Evolutionary conservation across 2,329 filamentous ascomycete genomes (phyloP).

Genomic region (Curvularia lunata): DNA sequence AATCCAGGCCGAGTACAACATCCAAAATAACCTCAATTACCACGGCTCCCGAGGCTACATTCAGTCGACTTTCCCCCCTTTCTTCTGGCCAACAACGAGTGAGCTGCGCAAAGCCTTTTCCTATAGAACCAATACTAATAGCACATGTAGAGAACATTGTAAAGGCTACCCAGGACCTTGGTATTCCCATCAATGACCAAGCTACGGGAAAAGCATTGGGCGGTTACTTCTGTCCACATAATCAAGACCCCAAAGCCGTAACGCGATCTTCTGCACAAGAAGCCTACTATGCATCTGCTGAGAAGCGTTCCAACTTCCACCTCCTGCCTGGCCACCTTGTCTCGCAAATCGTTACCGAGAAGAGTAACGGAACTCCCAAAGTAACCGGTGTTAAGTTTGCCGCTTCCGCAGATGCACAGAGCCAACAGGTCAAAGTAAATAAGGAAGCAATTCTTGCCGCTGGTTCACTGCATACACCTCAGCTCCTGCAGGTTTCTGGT

Average conservation of each 20-base stretch:
- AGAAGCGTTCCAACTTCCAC: slow-evolving; percentile 27
- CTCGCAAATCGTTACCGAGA: slow-evolving; percentile 21
- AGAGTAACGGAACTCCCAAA: slow-evolving; percentile 16
- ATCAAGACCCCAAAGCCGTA: slow-evolving; percentile 19
- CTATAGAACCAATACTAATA: not conserved
- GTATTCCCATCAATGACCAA: slow-evolving; percentile 29
- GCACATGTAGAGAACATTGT: slow-evolving; percentile 25
- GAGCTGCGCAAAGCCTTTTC: not conserved
- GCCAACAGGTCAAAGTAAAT: slow-evolving; percentile 25
- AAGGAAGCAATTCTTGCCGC: slow-evolving; percentile 36
- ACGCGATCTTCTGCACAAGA: slow-evolving; percentile 30
- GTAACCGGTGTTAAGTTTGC: slow-evolving; percentile 32
- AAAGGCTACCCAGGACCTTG: slow-evolving; percentile 22
- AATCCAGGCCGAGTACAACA: slow-evolving; percentile 30
- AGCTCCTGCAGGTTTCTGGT: slow-evolving; percentile 37
- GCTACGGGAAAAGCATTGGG: slow-evolving; percentile 30
- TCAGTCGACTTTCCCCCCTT: slow-evolving; percentile 28
- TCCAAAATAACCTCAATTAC: slow-evolving; percentile 20
- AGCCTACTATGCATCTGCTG: slow-evolving; percentile 29
- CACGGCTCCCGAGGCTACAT: slow-evolving; percentile 28
- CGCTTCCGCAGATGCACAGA: slow-evolving; percentile 16
- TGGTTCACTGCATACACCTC: slow-evolving; percentile 35
- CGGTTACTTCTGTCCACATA: slow-evolving; percentile 31
- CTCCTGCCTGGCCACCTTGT: slow-evolving; percentile 27
- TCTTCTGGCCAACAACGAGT: slow-evolving; percentile 34